Conservation (phyloP, 2,329 filamentous ascomycete genomes). For the Ophiocordyceps camponoti-saundersi region DNA sequence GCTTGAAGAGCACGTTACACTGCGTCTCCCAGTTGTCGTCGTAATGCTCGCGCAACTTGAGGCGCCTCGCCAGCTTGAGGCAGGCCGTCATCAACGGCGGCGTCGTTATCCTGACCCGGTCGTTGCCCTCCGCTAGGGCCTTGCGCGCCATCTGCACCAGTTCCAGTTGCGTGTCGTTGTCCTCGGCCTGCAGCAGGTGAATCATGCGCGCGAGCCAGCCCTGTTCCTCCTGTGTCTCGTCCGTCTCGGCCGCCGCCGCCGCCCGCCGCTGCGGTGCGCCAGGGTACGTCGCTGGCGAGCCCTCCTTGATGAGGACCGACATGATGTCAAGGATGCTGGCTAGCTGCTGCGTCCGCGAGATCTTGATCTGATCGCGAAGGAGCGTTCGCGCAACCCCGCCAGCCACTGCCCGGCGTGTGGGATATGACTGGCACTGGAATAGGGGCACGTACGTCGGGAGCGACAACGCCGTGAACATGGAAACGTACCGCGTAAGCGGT, state of each 20-base stretch:
- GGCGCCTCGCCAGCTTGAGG: slow-evolving; percentile 73
- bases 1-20: slow-evolving; percentile 74
- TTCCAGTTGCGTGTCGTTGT: slow-evolving; percentile 90
- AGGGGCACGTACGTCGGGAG: slow-evolving; percentile 85
- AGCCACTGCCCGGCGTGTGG: slow-evolving; percentile 77
- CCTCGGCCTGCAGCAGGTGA: slow-evolving; percentile 64
- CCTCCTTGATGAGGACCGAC: slow-evolving; percentile 85
- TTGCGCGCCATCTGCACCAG: slow-evolving; percentile 78
- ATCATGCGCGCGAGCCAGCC: slow-evolving; percentile 89
- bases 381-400: slow-evolving; percentile 72
- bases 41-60: slow-evolving; percentile 81
- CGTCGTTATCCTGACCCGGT: slow-evolving; percentile 89
- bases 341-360: slow-evolving; percentile 61
- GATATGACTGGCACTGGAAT: slow-evolving; percentile 80
- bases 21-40: slow-evolving; percentile 47
- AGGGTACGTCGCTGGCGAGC: slow-evolving; percentile 55
- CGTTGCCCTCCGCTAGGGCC: slow-evolving; percentile 79
- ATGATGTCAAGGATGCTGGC: slow-evolving; percentile 80
- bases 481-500: slow-evolving; percentile 76
- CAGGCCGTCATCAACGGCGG: slow-evolving; percentile 81
- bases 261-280: slow-evolving; percentile 67
- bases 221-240: slow-evolving; percentile 96
- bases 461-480: slow-evolving; percentile 88
- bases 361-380: slow-evolving; percentile 65
- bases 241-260: slow-evolving; percentile 70